Evolutionary conservation across 2,329 filamentous ascomycete species (phyloP), one percentile per base, ranked within the genome.

Genomic region (Fusarium musae): DNA sequence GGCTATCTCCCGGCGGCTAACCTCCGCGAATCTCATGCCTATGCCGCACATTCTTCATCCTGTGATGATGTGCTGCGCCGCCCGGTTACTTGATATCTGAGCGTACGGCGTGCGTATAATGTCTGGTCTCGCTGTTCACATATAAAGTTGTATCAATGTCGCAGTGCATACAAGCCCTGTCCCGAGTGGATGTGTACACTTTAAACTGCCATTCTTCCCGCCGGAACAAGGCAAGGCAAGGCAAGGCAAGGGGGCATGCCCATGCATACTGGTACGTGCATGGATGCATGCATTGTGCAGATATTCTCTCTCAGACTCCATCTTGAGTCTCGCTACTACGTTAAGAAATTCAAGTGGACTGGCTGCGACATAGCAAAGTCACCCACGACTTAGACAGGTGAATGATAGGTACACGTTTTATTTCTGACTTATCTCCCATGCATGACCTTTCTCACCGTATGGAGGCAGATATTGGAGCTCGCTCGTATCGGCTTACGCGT

Each of bases 401-500:
- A 69, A 39, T 64, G 47, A 42, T 42, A 53, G 36, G 37, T 37
- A 32, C 21, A 30, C 21, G 16, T 23, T 34, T 37, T 58, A 16
- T 28, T 62, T 26, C 44, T 32, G 65, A 43, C 44, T 28, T 46
- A 28, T 56, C 30, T 39, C 56, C 23, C 40, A 39, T 49, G 63
- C 43, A 66, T 21, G 62, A 30, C 37, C 30, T 23, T 30, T 19
- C 30, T 43, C 42, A 23, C 47, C 40, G 40, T 49, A 62, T 28
- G 28, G 32, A 68, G 57, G 28, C 63, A 68, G 57, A 69, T 44
- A n/a, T 23, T 64, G 42, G 52, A 53, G 52, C 28, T 57, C 43
- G 42, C 75, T 77, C 72, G 75, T 74, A 69, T 73, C 70, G 66
- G 75, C 63, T 77, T 73, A 77, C 75, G 75, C 68, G 75, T 77